Conservation (phyloP, 441 rosid genomes). For the Erodium moschatum region DNA sequence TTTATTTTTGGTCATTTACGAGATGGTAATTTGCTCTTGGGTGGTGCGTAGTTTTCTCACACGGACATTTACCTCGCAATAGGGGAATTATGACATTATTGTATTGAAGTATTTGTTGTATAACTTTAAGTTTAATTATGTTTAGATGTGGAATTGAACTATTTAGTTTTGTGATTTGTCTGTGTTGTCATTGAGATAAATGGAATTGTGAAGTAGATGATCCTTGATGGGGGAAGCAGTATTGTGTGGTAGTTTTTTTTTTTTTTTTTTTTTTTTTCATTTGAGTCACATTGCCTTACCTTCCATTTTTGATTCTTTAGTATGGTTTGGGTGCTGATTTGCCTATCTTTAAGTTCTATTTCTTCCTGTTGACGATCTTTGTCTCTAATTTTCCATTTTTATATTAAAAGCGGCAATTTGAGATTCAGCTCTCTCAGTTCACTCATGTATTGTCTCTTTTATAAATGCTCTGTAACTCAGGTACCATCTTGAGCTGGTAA, state of each 20-base stretch:
- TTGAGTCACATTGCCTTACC: neutral
- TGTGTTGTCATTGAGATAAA: neutral
- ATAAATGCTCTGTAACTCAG: constrained; percentile 23
- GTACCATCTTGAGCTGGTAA: constrained; percentile 32
- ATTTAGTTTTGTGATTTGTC: constrained; percentile 5
- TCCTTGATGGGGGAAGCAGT: neutral
- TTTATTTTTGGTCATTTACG: neutral
- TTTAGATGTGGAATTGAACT: constrained; percentile 1
- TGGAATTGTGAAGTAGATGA: neutral
- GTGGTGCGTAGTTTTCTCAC: neutral
- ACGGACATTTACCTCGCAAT: neutral
- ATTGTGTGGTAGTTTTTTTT: neutral
- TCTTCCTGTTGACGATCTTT: neutral
- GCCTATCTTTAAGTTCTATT: neutral
- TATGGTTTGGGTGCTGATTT: neutral
- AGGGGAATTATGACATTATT: neutral
- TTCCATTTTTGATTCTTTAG: neutral
- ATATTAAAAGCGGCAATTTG: neutral
- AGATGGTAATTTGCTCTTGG: neutral
- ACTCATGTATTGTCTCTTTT: constrained; percentile 7
- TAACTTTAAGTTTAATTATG: neutral
- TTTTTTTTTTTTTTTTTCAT: neutral
- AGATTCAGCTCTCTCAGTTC: neutral
- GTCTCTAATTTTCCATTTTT: neutral
- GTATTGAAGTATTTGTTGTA: neutral